Base-by-base conservation (phyloP, 1,284 basidiomycete species). In the Jaminaea rosea region DNA sequence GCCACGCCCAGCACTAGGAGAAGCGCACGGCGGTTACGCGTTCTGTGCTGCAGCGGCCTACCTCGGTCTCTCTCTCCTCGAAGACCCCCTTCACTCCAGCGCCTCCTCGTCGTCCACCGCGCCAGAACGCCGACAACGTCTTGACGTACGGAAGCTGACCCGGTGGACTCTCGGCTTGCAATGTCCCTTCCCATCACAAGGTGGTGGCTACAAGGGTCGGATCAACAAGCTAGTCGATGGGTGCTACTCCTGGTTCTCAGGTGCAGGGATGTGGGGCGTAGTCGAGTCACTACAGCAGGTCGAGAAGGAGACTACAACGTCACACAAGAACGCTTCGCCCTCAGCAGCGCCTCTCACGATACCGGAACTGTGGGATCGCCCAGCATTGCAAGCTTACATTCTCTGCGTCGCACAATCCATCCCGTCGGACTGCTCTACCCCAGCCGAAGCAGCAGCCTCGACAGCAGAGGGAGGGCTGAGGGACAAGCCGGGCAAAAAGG, bases 201-300 rank as follows among this genome's bases (percentile, higher is more conserved):
- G 90, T 2, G 92, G 91, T 2, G 94, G 93, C 0, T 97, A 98
- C 76, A 82, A 82, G 44, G 94, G 94, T 0, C 79, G 94, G 39
- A 89, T 88, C 54, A 99, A 98, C 75, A 99, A 99, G 76, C 81
- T 99, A 11, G 93, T 99, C 0, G 94, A 99, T 69, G 94, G 93
- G 2, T 99, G 94, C 76, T 99, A 98, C 75, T 85, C 87, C 27
- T 98, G 94, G 94, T 98, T 73, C 55, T 63, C 91, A 87, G 88
- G 92, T 26, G 93, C 88, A 2, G 92, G 92, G 0, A 81, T 86
- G n/a, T 87, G 94, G 70, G 80, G 82, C 0, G 77, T 96, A 9
- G 76, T 94, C 0, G 85, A 87, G 49, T 83, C 76, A 19, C 63
- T 86, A 11, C 19, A 42, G 39, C 29, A 15, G 9, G 29, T 8